These are phyloP conservation scores for Chytridium lagenaria DNA, from an alignment of 371 early-diverging fungal species.

Conservation along the genomic window DNA sequence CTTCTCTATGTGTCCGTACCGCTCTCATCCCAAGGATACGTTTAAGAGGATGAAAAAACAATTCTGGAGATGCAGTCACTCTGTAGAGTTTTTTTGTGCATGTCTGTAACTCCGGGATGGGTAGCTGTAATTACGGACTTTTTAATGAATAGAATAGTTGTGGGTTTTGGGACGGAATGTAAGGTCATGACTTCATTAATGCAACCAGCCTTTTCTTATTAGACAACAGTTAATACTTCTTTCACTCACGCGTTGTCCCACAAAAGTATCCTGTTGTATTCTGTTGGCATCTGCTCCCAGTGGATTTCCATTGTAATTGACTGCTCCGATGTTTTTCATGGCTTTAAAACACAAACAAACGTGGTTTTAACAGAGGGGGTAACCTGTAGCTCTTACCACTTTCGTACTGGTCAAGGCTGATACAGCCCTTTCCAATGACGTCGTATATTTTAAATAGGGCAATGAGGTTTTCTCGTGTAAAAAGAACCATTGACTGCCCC, in stretches of 20 bases:
- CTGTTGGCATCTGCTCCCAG: conserved; percentile 36
- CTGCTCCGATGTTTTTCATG: conserved; percentile 44
- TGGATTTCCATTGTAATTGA: conserved; percentile 39
- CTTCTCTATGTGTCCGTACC: not conserved
- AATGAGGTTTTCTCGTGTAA: conserved; percentile 46
- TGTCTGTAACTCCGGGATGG: not conserved
- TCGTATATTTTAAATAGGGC: conserved; percentile 54
- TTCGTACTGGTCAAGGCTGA: conserved; percentile 47
- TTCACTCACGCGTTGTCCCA: conserved; percentile 43
- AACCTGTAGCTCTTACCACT: conserved; percentile 35
- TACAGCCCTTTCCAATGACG: conserved; percentile 47
- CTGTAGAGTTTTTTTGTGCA: conserved; percentile 4
- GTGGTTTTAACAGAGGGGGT: too few species aligned
- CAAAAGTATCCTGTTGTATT: conserved; percentile 43
- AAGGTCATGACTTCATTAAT: not conserved
- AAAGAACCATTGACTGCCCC: conserved; percentile 45
- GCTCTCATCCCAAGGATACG: too few species aligned
- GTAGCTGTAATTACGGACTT: not conserved
- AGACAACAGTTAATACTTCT: not conserved
- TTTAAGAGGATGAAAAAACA: too few species aligned
- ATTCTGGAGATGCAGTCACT: too few species aligned
- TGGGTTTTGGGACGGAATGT: not conserved
- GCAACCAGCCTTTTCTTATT: conserved; percentile 3
- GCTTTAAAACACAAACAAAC: conserved; percentile 34
- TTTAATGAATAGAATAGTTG: not conserved